Evolutionary conservation across 768 basidiomycete species (phyloP).

Genomic region (Suillus luteus): DNA sequence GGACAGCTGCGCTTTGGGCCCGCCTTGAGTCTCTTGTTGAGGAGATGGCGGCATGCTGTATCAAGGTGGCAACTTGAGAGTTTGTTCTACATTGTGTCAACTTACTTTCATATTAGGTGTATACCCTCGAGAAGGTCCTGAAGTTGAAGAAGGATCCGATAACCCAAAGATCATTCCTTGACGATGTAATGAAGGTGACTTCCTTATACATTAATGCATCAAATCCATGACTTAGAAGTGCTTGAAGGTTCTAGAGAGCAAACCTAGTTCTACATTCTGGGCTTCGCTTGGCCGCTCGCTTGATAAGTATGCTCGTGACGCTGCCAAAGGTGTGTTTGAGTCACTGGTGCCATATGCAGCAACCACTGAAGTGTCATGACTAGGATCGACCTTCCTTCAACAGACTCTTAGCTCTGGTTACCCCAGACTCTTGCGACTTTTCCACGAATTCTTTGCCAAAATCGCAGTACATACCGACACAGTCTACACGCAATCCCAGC

Average conservation of each 20-base stretch:
- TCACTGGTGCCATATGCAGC: not conserved
- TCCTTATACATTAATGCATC: not conserved
- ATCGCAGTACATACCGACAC: conserved; percentile 97
- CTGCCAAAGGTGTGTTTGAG: conserved; percentile 62
- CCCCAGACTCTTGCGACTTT: conserved; percentile 82
- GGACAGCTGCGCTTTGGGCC: conserved; percentile 78
- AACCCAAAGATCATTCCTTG: conserved; percentile 79
- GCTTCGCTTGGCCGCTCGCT: conserved; percentile 74
- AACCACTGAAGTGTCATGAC: conserved; percentile 11
- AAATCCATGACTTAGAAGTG: not conserved
- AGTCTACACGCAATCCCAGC: conserved; percentile 77
- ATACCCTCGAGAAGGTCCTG: conserved; percentile 92
- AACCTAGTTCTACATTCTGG: conserved; percentile 93
- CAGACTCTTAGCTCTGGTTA: conserved; percentile 87
- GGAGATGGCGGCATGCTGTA: conserved; percentile 88
- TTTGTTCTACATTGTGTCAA: conserved; percentile 1
- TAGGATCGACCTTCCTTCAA: conserved; percentile 88
- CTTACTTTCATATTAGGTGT: conserved; percentile 58
- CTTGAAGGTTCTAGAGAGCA: conserved; percentile 78
- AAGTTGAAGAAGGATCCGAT: conserved; percentile 82
- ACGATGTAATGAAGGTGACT: conserved; percentile 88
- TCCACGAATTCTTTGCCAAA: conserved; percentile 97
- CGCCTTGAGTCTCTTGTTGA: conserved; percentile 81
- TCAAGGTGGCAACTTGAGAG: conserved; percentile 57
- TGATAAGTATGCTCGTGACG: conserved; percentile 81